These are phyloP conservation scores for Gossypium ekmanianum DNA, from an alignment of 345 rosid species.

Conservation along the genomic window DNA sequence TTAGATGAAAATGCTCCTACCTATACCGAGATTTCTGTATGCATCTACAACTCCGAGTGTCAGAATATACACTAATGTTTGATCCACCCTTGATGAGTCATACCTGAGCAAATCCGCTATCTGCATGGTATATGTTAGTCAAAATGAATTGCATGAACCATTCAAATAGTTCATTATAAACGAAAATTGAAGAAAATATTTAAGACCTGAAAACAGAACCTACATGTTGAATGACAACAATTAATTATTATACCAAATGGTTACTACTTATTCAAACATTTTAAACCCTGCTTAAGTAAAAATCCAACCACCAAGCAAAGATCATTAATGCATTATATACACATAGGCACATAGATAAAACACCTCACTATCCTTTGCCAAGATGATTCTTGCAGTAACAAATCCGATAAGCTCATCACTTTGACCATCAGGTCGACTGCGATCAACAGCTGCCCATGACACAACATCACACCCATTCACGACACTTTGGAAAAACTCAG, in stretches of 20 bases:
- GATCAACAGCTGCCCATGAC: slow-evolving; percentile 94
- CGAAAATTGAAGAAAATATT: neutral
- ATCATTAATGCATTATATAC: neutral
- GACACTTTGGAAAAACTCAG: slow-evolving; percentile 86
- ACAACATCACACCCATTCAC: slow-evolving; percentile 71
- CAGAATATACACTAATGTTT: slow-evolving; percentile 73
- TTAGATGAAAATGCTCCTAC: slow-evolving; percentile 28
- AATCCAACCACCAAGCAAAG: neutral
- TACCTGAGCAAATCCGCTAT: slow-evolving; percentile 73
- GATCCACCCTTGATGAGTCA: slow-evolving; percentile 64
- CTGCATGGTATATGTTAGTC: slow-evolving; percentile 38
- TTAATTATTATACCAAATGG: neutral
- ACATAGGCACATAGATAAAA: slow-evolving; percentile 27
- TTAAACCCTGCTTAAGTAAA: neutral
- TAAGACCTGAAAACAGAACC: neutral
- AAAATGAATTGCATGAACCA: neutral
- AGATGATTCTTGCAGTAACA: slow-evolving; percentile 69
- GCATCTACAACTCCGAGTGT: slow-evolving; percentile 85
- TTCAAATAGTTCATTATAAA: neutral
- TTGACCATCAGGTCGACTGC: slow-evolving; percentile 59
- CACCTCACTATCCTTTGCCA: slow-evolving; percentile 86
- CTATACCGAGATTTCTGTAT: slow-evolving; percentile 83
- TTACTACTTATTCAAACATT: slow-evolving; percentile 5
- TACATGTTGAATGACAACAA: neutral
- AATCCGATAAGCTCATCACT: slow-evolving; percentile 87